Base-by-base conservation (phyloP, 192 early-diverging fungal genomes). In the Helicostylum pulchrum region DNA sequence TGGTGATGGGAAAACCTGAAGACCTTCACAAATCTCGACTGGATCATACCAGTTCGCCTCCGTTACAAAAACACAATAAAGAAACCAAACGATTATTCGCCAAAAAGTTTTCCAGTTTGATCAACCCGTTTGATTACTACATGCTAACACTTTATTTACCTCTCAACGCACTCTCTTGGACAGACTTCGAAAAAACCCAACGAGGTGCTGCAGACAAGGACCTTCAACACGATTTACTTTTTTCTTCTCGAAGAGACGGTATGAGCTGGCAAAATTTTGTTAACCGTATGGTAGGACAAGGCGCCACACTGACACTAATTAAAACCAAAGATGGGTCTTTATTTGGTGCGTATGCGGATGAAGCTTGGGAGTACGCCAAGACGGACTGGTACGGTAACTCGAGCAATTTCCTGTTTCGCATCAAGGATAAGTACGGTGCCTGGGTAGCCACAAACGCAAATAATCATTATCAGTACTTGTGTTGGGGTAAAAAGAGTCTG, bases 391-490 rank as follows among this genome's bases (percentile, higher is more conserved):
- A 80, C 34, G 90, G 90, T 4, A 72, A 68, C 0, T 74, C 78
- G 10, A 66, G 73, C 30, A 88, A 83, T 48, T 83, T 90, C 49
- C 69, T 92, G 50, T 90, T 88, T 61, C 64, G 69, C 7, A 30
- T 79, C 26, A 34, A 54, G 45, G 60, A 72, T 1, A 48, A 47
- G 7, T 52, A 51, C 19, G 57, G 53, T 0, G 10, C 48, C 0
- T 73, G 66, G 65, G 34, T 74, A 21, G 71, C 76, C 3, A 74
- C 66, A 3, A 72, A 82, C 14, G 76, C 76, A 49, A 92, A 92
- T 71, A 62, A 74, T 48, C 79, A 92, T 66, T 92, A 82, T 60
- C 88, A 90, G 55, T 92, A 92, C 65, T 60, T 92, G 26, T 87
- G 88, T 62, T 88, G 80, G 50, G 88, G 84, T 0, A 88, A 79